Evolutionary conservation across 306 rosid genomes (phyloP).

Genomic region (Fragaria vesca): DNA sequence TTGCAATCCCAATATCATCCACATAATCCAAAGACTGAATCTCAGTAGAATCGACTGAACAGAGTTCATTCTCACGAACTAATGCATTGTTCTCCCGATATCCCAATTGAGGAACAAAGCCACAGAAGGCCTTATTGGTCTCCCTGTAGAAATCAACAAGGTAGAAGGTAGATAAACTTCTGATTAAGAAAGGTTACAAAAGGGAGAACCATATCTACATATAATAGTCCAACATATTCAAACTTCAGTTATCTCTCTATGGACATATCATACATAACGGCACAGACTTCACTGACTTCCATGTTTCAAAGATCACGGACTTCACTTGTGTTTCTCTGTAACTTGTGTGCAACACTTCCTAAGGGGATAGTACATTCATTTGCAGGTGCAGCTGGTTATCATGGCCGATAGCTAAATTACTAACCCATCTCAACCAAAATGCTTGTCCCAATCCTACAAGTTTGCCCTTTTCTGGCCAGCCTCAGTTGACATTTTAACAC

Average conservation of each 20-base stretch:
- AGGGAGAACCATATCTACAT: neutral
- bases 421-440: neutral
- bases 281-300: neutral
- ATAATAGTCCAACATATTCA: neutral
- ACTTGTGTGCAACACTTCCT: neutral
- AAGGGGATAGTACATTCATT: neutral
- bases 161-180: conserved; percentile 8
- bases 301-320: neutral
- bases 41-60: conserved; percentile 25
- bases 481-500: neutral
- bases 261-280: neutral
- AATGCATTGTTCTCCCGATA: conserved; percentile 37
- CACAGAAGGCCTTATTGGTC: conserved; percentile 86
- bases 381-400: neutral
- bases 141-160: conserved; percentile 63
- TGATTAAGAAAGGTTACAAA: neutral
- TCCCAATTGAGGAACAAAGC: conserved; percentile 56
- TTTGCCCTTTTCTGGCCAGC: neutral
- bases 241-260: neutral
- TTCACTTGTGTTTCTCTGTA: neutral
- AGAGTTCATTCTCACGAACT: conserved; percentile 35
- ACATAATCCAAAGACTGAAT: conserved; percentile 26
- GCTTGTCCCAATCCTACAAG: neutral
- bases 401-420: neutral
- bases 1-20: conserved; percentile 63